Evolutionary conservation across 306 rosid genomes (phyloP).

Genomic region (Corylus avellana): DNA sequence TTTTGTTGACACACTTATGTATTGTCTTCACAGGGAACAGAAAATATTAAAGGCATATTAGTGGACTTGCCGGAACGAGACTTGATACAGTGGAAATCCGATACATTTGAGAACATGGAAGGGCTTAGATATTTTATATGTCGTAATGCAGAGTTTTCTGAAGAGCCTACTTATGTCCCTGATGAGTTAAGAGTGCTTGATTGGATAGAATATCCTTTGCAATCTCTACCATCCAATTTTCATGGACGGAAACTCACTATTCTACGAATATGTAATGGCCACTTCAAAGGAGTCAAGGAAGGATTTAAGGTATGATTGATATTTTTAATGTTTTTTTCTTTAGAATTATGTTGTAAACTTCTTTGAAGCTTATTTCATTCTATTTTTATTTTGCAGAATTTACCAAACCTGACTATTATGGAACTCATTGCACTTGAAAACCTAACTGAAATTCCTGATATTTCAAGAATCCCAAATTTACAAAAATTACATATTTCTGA

Average conservation of each 20-base stretch:
- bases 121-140: not conserved
- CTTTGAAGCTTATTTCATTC: not conserved
- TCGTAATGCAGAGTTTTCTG: not conserved
- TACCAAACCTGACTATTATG: not conserved
- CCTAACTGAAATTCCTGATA: not conserved
- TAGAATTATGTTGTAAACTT: not conserved
- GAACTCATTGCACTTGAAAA: not conserved
- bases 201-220: not conserved
- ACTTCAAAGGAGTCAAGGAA: not conserved
- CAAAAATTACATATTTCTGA: constrained; percentile 28
- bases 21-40: not conserved
- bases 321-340: not conserved
- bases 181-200: not conserved
- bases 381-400: not conserved
- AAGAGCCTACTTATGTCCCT: not conserved
- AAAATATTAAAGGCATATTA: not conserved
- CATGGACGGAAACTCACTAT: not conserved
- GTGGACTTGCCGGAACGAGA: not conserved
- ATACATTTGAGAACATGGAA: not conserved
- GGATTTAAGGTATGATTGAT: not conserved
- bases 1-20: not conserved
- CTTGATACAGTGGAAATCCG: not conserved
- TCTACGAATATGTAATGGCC: not conserved
- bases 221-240: not conserved
- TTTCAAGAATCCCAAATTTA: constrained; percentile 23